Base-by-base conservation (phyloP, 768 basidiomycete genomes). In the Boletus bicolor region DNA sequence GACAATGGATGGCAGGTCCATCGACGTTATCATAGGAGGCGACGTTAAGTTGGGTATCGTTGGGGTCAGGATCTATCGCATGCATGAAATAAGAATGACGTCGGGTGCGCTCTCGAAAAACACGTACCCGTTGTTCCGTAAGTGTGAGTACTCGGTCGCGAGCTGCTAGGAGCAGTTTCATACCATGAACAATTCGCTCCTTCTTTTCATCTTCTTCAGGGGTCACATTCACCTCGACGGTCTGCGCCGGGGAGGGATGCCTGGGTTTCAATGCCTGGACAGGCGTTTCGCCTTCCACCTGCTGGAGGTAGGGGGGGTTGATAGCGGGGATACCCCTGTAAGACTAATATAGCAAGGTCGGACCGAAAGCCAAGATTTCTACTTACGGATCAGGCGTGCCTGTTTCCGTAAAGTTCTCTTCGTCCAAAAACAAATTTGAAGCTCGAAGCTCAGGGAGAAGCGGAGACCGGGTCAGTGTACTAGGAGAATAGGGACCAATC, bases 401-500 rank as follows among this genome's bases (percentile, higher is more conserved):
- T 72, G 76, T 50, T 39, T 69, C 69, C 53, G 58, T 71, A 73
- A 80, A 82, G 73, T 74, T 64, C 65, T 84, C 81, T 59, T 86
- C 85, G 59, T 87, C 85, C 66, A 90, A 75, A 65, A 78, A 75
- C 72, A 91, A 74, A 75, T 90, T 85, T 64, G 79, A 78, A 41
- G 88, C 85, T 75, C 86, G 79, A 64, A 91, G 77, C 72, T 88
- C 85, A 57, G 87, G 81, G 32, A 88, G 88, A 49, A 90, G 75
- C 12, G 86, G 84, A n/a, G 85, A 87, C 64, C 82, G 79, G 30
- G 87, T 86, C 60, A 91, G 75, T 6, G 84, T 85, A 64, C 77
- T 83, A 34, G 89, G 88, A 61, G 89, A 85, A 75, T 88, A 91
- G 57, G 89, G 87, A 59, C 86, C 89, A 71, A 92, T 88, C 89